Percentiles rank a stretch among this genome's conserved stretches.
Evolutionary conservation across 306 rosid genomes (phyloP).

Genomic region (Prunus campanulata): DNA sequence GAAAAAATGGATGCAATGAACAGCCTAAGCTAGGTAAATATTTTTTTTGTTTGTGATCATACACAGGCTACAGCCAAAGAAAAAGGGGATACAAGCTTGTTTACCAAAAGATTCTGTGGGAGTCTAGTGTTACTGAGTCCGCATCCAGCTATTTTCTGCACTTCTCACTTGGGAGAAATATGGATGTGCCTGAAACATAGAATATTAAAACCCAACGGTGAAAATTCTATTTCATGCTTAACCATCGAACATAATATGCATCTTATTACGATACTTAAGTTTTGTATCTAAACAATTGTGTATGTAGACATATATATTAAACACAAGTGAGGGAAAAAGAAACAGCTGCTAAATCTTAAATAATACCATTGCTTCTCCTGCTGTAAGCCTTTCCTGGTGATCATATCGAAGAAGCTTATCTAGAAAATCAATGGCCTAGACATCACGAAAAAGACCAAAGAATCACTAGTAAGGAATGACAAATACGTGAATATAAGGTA

Average conservation of each 20-base stretch:
- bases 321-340: background rate
- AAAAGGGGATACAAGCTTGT: background rate
- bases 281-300: background rate
- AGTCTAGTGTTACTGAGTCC: conserved; percentile 20
- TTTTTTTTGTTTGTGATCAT: background rate
- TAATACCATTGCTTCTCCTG: conserved; percentile 91
- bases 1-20: background rate
- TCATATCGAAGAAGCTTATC: conserved; percentile 92
- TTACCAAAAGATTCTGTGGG: background rate
- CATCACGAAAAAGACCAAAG: background rate
- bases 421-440: conserved; percentile 90
- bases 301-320: background rate
- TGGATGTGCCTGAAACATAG: conserved; percentile 45
- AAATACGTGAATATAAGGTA: background rate
- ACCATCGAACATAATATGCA: background rate
- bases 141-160: conserved; percentile 43
- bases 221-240: background rate
- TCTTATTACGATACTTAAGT: background rate
- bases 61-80: background rate
- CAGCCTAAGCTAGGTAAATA: conserved; percentile 13
- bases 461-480: background rate
- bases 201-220: background rate
- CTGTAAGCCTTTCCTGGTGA: conserved; percentile 93
- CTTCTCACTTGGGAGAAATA: conserved; percentile 50
- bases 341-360: background rate